Evolutionary conservation across 192 early-diverging fungal species (phyloP).

Genomic region (Allomyces macrogynus): DNA sequence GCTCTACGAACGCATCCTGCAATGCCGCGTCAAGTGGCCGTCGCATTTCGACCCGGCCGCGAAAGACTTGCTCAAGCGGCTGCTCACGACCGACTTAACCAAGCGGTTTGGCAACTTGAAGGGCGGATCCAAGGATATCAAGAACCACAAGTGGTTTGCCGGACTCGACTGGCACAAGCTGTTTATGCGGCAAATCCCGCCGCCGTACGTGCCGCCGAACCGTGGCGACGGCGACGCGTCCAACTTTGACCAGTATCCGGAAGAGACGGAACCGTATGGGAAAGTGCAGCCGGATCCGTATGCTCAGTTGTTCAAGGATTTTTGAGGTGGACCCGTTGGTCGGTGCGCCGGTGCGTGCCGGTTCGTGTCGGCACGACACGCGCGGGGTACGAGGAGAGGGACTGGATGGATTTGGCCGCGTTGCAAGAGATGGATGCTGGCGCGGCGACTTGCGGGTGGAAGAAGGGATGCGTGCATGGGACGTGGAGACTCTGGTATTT

Average conservation of each 20-base stretch:
- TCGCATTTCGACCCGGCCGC: conserved; percentile 56
- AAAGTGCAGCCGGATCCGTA: neutral
- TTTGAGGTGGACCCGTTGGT: neutral
- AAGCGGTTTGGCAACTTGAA: conserved; percentile 75
- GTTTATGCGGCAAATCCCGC: conserved; percentile 43
- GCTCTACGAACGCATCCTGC: conserved; percentile 82
- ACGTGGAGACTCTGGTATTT: too few relatives aligned
- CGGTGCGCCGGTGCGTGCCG: too few relatives aligned
- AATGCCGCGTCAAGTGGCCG: conserved; percentile 67
- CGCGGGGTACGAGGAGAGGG: too few relatives aligned
- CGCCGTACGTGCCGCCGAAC: conserved; percentile 71
- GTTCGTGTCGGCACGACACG: too few relatives aligned
- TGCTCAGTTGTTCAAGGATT: neutral
- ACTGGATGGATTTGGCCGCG: too few relatives aligned
- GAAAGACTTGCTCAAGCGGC: conserved; percentile 63
- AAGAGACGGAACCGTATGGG: conserved; percentile 79
- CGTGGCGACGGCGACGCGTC: conserved; percentile 69
- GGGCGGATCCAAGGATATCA: conserved; percentile 71
- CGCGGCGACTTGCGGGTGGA: too few relatives aligned
- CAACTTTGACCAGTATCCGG: conserved; percentile 89
- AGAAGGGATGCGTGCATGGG: too few relatives aligned
- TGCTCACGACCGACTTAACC: conserved; percentile 60
- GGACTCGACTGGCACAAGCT: conserved; percentile 79
- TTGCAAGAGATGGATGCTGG: too few relatives aligned
- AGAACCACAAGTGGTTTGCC: conserved; percentile 85